Conservation (phyloP, 768 basidiomycete genomes). For the Imleria badia region DNA sequence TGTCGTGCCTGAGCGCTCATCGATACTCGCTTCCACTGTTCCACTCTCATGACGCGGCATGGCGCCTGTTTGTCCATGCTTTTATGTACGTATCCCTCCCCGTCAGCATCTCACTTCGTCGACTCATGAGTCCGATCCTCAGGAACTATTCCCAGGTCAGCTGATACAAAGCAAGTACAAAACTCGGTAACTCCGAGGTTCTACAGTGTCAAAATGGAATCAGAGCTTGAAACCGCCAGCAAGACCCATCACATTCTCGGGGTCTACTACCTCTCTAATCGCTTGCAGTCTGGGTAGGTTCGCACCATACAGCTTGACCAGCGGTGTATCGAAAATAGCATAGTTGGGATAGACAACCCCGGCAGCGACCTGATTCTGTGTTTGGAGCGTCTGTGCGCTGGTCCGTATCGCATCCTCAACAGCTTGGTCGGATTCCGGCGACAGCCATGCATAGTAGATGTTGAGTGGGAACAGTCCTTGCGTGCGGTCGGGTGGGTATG, state of each 20-base stretch:
- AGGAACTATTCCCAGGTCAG: too few species aligned
- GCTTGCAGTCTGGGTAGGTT: slow-evolving; percentile 37
- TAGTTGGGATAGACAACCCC: slow-evolving; percentile 56
- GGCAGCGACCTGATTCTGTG: slow-evolving; percentile 19
- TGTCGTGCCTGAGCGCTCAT: too few species aligned
- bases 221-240: slow-evolving; percentile 60
- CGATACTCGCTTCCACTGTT: too few species aligned
- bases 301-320: slow-evolving; percentile 46
- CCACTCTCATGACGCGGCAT: too few species aligned
- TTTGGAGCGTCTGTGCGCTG: slow-evolving; percentile 38
- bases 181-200: too few species aligned
- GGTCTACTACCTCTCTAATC: slow-evolving; percentile 49
- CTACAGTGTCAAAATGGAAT: not conserved
- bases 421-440: not conserved
- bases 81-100: too few species aligned
- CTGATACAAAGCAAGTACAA: too few species aligned
- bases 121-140: too few species aligned
- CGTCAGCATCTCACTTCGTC: too few species aligned
- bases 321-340: slow-evolving; percentile 50
- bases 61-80: too few species aligned
- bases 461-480: slow-evolving; percentile 42
- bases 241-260: slow-evolving; percentile 56
- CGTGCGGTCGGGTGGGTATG: slow-evolving; percentile 46
- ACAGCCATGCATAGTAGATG: slow-evolving; percentile 36
- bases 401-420: slow-evolving; percentile 38